A percentile compares a stretch with the other conserved stretches of the same genome.
These are phyloP conservation scores for Coprinopsis strossmayeri DNA, from an alignment of 768 basidiomycete genomes.

Conservation along the genomic window DNA sequence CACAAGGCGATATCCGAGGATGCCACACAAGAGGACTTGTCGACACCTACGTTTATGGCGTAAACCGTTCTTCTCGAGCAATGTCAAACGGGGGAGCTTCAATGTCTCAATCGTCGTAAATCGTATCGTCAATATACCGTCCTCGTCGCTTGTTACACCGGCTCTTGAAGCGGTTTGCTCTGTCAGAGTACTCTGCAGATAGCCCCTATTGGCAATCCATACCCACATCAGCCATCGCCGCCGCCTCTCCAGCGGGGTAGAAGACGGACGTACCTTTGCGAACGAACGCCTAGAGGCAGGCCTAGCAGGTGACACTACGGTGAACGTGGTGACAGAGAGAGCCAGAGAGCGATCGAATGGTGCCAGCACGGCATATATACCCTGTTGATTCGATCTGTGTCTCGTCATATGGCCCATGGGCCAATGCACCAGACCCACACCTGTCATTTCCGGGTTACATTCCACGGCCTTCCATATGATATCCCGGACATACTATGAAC, in stretches of 20 bases:
- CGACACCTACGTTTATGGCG: too few relatives aligned
- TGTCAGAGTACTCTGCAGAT: too few relatives aligned
- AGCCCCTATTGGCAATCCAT: not conserved
- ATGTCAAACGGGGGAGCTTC: not conserved
- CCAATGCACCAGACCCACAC: not conserved
- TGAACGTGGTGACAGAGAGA: not conserved
- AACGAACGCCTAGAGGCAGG: too few relatives aligned
- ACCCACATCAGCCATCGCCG: not conserved
- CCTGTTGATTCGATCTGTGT: not conserved
- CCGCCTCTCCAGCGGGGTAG: too few relatives aligned
- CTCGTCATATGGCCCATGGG: not conserved
- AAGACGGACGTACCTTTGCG: too few relatives aligned
- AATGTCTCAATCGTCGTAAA: not conserved
- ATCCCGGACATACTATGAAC: too few relatives aligned
- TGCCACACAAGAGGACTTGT: too few relatives aligned
- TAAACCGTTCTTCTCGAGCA: not conserved
- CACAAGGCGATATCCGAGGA: not conserved
- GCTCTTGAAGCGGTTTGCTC: too few relatives aligned
- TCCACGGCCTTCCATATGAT: not conserved
- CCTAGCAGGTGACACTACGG: not conserved
- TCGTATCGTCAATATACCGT: not conserved
- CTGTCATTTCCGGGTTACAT: not conserved
- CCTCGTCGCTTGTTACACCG: not conserved
- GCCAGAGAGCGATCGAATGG: not conserved
- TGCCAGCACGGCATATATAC: slow-evolving; percentile 1